These are phyloP conservation scores for Cryptococcus amylolentus DNA, from an alignment of 1,284 basidiomycete species.

Conservation along the genomic window DNA sequence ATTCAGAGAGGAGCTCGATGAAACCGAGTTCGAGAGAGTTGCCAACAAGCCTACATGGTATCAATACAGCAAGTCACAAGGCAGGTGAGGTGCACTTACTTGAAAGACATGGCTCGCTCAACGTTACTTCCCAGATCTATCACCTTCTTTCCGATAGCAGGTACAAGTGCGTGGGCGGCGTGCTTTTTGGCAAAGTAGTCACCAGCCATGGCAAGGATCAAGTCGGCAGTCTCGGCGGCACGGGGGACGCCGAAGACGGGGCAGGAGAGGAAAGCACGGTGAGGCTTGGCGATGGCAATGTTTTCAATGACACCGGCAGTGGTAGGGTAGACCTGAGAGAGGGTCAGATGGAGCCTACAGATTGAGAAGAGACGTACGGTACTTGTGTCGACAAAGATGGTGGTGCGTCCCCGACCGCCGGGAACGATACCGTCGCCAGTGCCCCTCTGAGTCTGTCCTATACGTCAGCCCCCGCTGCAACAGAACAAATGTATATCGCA, in stretches of 20 bases:
- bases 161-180: conserved; percentile 65
- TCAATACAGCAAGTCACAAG: not conserved
- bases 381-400: conserved; percentile 76
- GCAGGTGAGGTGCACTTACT: conserved; percentile 55
- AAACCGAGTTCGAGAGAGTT: conserved; percentile 49
- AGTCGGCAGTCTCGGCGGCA: conserved; percentile 64
- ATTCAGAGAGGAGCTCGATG: conserved; percentile 75
- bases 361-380: conserved; percentile 56
- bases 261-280: conserved; percentile 67
- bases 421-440: conserved; percentile 44
- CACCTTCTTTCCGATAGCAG: conserved; percentile 70
- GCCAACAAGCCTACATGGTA: conserved; percentile 35
- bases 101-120: conserved; percentile 66
- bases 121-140: conserved; percentile 53
- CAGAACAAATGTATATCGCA: conserved; percentile 20
- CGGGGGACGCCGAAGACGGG: conserved; percentile 72
- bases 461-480: not conserved
- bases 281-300: conserved; percentile 60
- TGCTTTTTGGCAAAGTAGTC: conserved; percentile 81
- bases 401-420: conserved; percentile 51
- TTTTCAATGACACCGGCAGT: conserved; percentile 72
- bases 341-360: not conserved
- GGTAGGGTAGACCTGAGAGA: conserved; percentile 62
- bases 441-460: conserved; percentile 28
- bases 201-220: conserved; percentile 75